phyloP scores from a whole-genome alignment of 2,329 filamentous ascomycete genomes.

The Metarhizium anisopliae region DNA sequence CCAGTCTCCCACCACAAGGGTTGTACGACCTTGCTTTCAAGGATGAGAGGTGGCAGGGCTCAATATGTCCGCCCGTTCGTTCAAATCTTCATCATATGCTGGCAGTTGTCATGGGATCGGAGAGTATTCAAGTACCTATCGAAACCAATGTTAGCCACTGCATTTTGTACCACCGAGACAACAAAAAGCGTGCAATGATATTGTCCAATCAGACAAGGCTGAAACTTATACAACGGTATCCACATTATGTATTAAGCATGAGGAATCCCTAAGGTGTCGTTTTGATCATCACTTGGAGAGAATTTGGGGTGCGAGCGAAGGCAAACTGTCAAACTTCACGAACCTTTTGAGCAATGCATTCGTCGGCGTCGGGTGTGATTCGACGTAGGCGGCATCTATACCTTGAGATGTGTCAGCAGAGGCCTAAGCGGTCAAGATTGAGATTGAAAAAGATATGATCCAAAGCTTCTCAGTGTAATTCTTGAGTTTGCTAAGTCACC shows the following conservation, averaged over 20 bases:
- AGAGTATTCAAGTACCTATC: slow-evolving; percentile 31
- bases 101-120: slow-evolving; percentile 8
- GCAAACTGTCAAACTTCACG: slow-evolving; percentile 13
- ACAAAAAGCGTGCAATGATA: slow-evolving; percentile 6
- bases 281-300: slow-evolving; percentile 49
- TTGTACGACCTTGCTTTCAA: slow-evolving; percentile 53
- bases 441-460: neutral
- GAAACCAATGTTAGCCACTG: slow-evolving; percentile 27
- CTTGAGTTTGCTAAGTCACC: slow-evolving; percentile 43
- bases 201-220: slow-evolving; percentile 57
- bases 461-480: slow-evolving; percentile 44
- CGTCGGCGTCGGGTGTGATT: neutral
- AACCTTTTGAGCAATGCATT: slow-evolving; percentile 35
- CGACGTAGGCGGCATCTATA: neutral
- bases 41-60: slow-evolving; percentile 39
- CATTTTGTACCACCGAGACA: neutral
- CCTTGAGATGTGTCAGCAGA: neutral
- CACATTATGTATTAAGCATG: slow-evolving; percentile 58
- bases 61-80: slow-evolving; percentile 63
- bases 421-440: neutral
- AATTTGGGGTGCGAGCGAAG: slow-evolving; percentile 2
- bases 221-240: slow-evolving; percentile 54
- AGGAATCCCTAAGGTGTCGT: slow-evolving; percentile 58
- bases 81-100: slow-evolving; percentile 54
- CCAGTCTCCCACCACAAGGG: slow-evolving; percentile 43